Base-by-base conservation (phyloP, 2,329 filamentous ascomycete genomes). In the Aspergillaceae sp. region DNA sequence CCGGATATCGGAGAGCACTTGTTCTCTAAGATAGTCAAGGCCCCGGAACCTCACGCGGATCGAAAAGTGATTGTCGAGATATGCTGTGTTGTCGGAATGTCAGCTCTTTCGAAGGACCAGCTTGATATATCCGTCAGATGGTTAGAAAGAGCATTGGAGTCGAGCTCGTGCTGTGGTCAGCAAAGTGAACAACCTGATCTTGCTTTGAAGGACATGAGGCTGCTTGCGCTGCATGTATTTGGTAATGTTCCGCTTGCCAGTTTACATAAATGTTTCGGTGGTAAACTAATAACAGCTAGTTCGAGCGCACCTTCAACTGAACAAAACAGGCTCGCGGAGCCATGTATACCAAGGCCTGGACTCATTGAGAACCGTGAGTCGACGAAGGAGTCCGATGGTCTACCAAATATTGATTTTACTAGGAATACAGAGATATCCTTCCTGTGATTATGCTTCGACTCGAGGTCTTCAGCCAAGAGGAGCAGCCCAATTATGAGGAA, bases 1-100 rank as follows among this genome's bases (percentile, higher is more conserved):
- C 72, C 85, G 9, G 85, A 91, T 47, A 77, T 89, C 41, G 86
- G 87, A 29, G 87, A 94, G 45, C 80, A 87, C 62, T 80, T 92
- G 73, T 90, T 84, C 63, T 66, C 65, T 33, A 86, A 86, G 55
- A 66, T 79, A 41, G 55, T 8, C 36, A 8, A 27, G 4, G 10
- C 5, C 19, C 19, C 7, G 27, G n/a, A 26, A 8, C 8, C 36
- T 44, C 45, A 60, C 1, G 60, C 78, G 2, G 74, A 82, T 38
- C 63, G 74, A 0, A 51, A 64, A 2, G 74, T 74, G 1, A 72
- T 90, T 38, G 76, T 82, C 3, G 82, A 88, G 54, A 69, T 83
- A 2, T 72, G 89, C 5, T 86, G 83, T 51, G 80, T 84, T 48
- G 85, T 94, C 36, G 88, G 88, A 3, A 80, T 75, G 41, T 73